These are phyloP conservation scores for Pythium sp. DNA, from an alignment of 352 stramenopile genomes.

Conservation along the genomic window DNA sequence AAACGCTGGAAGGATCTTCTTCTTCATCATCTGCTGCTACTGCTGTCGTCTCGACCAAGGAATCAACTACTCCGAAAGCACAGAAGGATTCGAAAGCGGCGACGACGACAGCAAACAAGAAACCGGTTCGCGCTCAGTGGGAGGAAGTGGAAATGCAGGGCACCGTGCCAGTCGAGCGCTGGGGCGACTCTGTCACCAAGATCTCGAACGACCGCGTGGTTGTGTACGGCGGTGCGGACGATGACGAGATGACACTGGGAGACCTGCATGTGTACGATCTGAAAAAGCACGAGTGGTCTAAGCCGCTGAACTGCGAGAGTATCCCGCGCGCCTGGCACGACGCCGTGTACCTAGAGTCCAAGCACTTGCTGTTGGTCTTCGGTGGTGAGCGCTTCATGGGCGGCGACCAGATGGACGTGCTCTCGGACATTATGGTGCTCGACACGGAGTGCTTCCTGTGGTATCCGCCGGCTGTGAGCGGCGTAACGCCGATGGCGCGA, in stretches of 20 bases:
- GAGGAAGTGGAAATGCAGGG: conserved; percentile 38
- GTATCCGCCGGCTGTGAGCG: conserved; percentile 88
- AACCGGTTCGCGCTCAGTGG: conserved; percentile 35
- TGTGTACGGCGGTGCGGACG: conserved; percentile 90
- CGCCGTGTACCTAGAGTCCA: conserved; percentile 82
- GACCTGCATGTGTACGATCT: conserved; percentile 89
- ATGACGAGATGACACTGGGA: conserved; percentile 78
- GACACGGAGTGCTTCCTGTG: conserved; percentile 93
- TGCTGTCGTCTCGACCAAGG: conserved; percentile 4
- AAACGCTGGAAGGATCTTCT: neutral
- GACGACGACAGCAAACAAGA: conserved; percentile 19
- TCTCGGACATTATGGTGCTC: conserved; percentile 89
- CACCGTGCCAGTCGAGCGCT: conserved; percentile 52
- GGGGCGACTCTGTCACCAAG: conserved; percentile 89
- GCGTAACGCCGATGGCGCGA: conserved; percentile 52
- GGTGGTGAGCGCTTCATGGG: conserved; percentile 81
- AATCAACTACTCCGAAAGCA: neutral
- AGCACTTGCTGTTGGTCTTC: conserved; percentile 91
- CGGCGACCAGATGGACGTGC: conserved; percentile 63
- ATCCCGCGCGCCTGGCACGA: conserved; percentile 90
- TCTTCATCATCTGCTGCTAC: neutral
- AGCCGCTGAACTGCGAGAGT: conserved; percentile 88
- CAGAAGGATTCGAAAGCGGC: conserved; percentile 1
- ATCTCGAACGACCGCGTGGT: conserved; percentile 87
- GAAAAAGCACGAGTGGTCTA: conserved; percentile 64